phyloP scores from a whole-genome alignment of 2,329 filamentous ascomycete genomes.

The Colletotrichum salicis region DNA sequence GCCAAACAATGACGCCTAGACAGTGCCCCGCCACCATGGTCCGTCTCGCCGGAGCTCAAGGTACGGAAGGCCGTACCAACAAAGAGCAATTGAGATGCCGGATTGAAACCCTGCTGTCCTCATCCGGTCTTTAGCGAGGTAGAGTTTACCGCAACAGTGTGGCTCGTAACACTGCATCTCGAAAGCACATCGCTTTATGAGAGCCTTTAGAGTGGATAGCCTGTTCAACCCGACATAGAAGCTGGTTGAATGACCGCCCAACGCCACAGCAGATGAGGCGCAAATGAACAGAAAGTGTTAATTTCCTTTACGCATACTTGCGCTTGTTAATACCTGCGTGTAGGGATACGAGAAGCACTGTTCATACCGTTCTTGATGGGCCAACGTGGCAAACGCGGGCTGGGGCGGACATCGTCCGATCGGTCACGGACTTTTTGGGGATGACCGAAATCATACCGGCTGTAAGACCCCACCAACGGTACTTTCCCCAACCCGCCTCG shows the following conservation, averaged over 20 bases:
- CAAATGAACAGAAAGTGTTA: background rate
- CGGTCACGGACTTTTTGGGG: constrained; percentile 34
- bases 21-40: too few relatives aligned
- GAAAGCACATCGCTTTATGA: too few relatives aligned
- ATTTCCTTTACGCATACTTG: background rate
- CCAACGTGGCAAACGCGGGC: background rate
- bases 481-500: constrained; percentile 9
- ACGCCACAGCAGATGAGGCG: background rate
- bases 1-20: too few relatives aligned
- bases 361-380: background rate
- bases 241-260: background rate
- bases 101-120: background rate
- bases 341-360: background rate
- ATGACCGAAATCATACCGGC: constrained; percentile 30
- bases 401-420: background rate
- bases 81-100: background rate
- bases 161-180: background rate
- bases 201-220: too few relatives aligned
- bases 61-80: background rate
- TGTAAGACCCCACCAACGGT: background rate
- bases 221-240: background rate
- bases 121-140: background rate
- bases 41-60: too few relatives aligned
- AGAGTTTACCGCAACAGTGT: background rate
- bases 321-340: too few relatives aligned